A percentile compares a stretch with the other conserved stretches of the same genome.
Evolutionary conservation across 768 basidiomycete species (phyloP).

Genomic region (Tricholoma matsutake): DNA sequence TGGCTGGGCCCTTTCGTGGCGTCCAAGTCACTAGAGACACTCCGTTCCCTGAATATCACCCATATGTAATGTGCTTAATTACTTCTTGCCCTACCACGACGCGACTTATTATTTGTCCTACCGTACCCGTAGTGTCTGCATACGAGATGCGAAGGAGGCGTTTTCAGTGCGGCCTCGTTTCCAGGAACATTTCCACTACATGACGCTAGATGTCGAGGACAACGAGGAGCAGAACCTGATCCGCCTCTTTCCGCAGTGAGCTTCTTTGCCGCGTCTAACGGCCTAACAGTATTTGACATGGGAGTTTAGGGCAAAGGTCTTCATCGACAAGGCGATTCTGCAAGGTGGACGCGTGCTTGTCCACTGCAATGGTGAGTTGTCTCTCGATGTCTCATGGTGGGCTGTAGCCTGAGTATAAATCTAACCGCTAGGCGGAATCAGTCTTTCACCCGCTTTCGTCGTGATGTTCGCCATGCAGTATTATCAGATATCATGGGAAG

Average conservation of each 20-base stretch:
- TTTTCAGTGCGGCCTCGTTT: slow-evolving; percentile 88
- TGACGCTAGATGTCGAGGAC: slow-evolving; percentile 85
- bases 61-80: slow-evolving; percentile 59
- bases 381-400: not conserved
- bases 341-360: slow-evolving; percentile 76
- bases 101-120: slow-evolving; percentile 14
- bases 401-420: not conserved
- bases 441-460: slow-evolving; percentile 83
- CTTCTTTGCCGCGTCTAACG: slow-evolving; percentile 7
- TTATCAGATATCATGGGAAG: slow-evolving; percentile 79
- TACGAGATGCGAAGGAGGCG: slow-evolving; percentile 85
- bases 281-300: not conserved
- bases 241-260: slow-evolving; percentile 80
- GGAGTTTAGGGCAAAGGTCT: slow-evolving; percentile 59
- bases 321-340: slow-evolving; percentile 67
- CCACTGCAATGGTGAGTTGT: slow-evolving; percentile 76
- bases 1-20: slow-evolving; percentile 86
- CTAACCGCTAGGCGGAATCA: slow-evolving; percentile 69
- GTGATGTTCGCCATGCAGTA: slow-evolving; percentile 94
- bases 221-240: slow-evolving; percentile 95
- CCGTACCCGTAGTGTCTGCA: slow-evolving; percentile 63
- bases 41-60: slow-evolving; percentile 65
- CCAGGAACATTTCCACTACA: slow-evolving; percentile 71
- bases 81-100: slow-evolving; percentile 7
- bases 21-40: slow-evolving; percentile 74